phyloP scores from a whole-genome alignment of 441 rosid species.

The Erysimum cheiri region DNA sequence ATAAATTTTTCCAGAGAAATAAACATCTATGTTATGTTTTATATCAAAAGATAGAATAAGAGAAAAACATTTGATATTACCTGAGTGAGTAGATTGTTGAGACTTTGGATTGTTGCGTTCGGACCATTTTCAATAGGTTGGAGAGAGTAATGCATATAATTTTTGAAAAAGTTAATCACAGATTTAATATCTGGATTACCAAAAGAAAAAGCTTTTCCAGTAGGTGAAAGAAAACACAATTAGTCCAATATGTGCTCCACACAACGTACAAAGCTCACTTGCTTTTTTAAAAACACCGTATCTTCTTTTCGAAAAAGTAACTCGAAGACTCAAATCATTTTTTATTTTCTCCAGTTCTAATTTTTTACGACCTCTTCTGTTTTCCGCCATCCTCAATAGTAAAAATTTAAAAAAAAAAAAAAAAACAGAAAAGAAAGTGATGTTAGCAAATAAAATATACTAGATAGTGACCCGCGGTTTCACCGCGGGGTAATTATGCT shows the following conservation, averaged over 20 bases:
- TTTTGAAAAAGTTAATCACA: not conserved
- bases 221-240: slow-evolving; percentile 23
- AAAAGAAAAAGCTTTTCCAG: not conserved
- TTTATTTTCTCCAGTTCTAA: not conserved
- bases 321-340: not conserved
- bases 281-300: not conserved
- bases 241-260: slow-evolving; percentile 17
- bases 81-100: not conserved
- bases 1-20: not conserved
- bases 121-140: not conserved
- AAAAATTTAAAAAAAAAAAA: no score
- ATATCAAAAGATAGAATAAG: not conserved
- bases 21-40: no score
- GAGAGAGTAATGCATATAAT: not conserved
- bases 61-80: not conserved
- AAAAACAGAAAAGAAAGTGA: not conserved
- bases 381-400: not conserved
- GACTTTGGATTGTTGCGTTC: not conserved
- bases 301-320: slow-evolving; percentile 15
- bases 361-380: not conserved
- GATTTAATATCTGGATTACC: slow-evolving; percentile 18
- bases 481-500: no score
- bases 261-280: slow-evolving; percentile 11
- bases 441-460: not conserved
- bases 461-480: no score